A percentile compares a stretch with the other conserved stretches of the same genome.
Evolutionary conservation across 768 basidiomycete genomes (phyloP).

Genomic region (Chalciporus pseudorubinellus): DNA sequence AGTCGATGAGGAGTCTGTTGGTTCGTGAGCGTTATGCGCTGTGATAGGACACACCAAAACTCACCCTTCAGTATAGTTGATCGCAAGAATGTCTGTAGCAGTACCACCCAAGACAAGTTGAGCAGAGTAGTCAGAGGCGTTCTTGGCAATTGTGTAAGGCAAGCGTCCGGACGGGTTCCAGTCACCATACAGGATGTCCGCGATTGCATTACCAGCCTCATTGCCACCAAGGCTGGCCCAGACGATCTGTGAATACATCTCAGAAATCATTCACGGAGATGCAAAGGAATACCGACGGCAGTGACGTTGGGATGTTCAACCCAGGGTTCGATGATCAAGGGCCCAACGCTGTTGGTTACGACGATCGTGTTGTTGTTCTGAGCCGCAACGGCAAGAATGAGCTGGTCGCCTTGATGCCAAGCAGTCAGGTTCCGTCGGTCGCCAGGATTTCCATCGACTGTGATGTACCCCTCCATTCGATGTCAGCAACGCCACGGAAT

Average conservation of each 20-base stretch:
- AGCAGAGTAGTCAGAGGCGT: constrained; percentile 48
- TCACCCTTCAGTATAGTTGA: constrained; percentile 61
- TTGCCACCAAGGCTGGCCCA: constrained; percentile 62
- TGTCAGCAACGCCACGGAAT: background rate
- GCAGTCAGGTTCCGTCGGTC: constrained; percentile 40
- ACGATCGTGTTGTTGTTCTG: constrained; percentile 78
- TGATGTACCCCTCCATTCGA: constrained; percentile 42
- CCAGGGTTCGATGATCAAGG: constrained; percentile 68
- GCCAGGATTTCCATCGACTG: constrained; percentile 54
- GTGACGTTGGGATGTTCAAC: constrained; percentile 72
- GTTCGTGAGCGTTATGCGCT: background rate
- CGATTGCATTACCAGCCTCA: constrained; percentile 74
- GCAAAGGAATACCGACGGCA: constrained; percentile 47
- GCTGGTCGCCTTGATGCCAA: constrained; percentile 35
- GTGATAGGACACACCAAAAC: background rate
- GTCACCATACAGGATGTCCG: constrained; percentile 73
- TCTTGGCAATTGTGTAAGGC: constrained; percentile 74
- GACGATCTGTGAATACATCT: constrained; percentile 35
- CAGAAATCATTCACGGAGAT: background rate
- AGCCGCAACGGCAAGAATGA: constrained; percentile 58
- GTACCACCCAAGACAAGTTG: constrained; percentile 31
- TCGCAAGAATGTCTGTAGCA: constrained; percentile 35
- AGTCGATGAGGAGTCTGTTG: constrained; percentile 61
- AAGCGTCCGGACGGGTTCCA: constrained; percentile 74
- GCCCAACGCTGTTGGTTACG: constrained; percentile 76